phyloP scores from a whole-genome alignment of 2,329 filamentous ascomycete species.

The Helotiales sp. region DNA sequence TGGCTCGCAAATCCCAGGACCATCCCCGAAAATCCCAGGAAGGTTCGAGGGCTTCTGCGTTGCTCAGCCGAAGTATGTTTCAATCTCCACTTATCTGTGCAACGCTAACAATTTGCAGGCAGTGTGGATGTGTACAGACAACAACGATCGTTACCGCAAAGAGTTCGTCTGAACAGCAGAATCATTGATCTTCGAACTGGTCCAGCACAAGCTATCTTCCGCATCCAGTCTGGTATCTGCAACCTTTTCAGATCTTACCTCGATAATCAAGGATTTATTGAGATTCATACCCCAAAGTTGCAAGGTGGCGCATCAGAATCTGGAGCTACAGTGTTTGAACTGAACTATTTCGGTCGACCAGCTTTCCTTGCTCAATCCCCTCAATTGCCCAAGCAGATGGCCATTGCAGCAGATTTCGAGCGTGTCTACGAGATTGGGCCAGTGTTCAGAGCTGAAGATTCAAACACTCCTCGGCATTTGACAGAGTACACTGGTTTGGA shows the following conservation, averaged over 20 bases:
- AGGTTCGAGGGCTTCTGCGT: slow-evolving; percentile 4
- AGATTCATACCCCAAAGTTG: slow-evolving; percentile 92
- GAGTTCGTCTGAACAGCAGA: slow-evolving; percentile 72
- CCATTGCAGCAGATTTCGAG: slow-evolving; percentile 84
- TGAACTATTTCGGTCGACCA: slow-evolving; percentile 85
- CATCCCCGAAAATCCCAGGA: neutral
- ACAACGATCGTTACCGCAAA: slow-evolving; percentile 30
- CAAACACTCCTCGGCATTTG: slow-evolving; percentile 90
- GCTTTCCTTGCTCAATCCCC: slow-evolving; percentile 91
- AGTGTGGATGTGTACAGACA: slow-evolving; percentile 27
- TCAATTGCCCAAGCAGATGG: slow-evolving; percentile 91
- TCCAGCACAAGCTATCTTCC: slow-evolving; percentile 83
- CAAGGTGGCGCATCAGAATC: slow-evolving; percentile 90
- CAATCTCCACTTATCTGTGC: neutral
- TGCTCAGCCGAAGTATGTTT: slow-evolving; percentile 22
- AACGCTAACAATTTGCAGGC: slow-evolving; percentile 17
- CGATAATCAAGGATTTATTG: slow-evolving; percentile 76
- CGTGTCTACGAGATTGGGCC: slow-evolving; percentile 87
- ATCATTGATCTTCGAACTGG: slow-evolving; percentile 85
- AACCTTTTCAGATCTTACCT: slow-evolving; percentile 77
- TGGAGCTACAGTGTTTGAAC: slow-evolving; percentile 85
- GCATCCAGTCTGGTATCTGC: slow-evolving; percentile 78
- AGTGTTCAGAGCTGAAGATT: slow-evolving; percentile 93
- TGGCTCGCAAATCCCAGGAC: slow-evolving; percentile 3
- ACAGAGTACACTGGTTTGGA: slow-evolving; percentile 94